A percentile compares a stretch with the other conserved stretches of the same genome.
These are phyloP conservation scores for Hypoxylon subgilvum DNA, from an alignment of 495 filamentous ascomycete species.

Conservation along the genomic window DNA sequence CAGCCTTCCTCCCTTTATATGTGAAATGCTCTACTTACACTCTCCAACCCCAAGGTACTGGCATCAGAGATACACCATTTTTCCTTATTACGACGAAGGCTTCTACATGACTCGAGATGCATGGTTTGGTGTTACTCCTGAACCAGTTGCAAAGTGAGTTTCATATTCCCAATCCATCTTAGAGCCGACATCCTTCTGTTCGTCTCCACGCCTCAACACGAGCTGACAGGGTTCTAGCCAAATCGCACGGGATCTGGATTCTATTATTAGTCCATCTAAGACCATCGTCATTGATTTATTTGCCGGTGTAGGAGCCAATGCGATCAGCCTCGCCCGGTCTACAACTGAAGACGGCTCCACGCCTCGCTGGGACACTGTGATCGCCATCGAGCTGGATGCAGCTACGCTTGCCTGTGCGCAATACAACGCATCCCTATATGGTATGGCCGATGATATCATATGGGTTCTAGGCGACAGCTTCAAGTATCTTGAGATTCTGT, in stretches of 20 bases:
- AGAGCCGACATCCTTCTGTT: conserved; percentile 2
- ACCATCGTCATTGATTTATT: conserved; percentile 82
- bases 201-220: conserved; percentile 16
- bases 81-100: conserved; percentile 79
- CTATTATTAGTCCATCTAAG: conserved; percentile 46
- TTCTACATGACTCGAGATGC: conserved; percentile 89
- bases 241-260: conserved; percentile 77
- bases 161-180: conserved; percentile 9
- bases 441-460: conserved; percentile 76
- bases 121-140: conserved; percentile 96
- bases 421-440: conserved; percentile 89
- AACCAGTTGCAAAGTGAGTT: conserved; percentile 80
- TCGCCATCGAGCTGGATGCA: conserved; percentile 85
- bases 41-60: conserved; percentile 71
- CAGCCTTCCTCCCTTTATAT: conserved; percentile 3
- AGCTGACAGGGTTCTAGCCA: conserved; percentile 56
- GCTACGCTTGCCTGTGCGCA: conserved; percentile 82
- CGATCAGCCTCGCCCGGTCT: conserved; percentile 88
- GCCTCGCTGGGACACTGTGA: conserved; percentile 73
- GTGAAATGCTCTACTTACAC: not conserved
- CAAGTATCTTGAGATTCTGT: conserved; percentile 47
- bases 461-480: conserved; percentile 89
- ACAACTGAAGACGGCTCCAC: conserved; percentile 42
- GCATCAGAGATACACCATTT: conserved; percentile 83
- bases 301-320: conserved; percentile 88